Evolutionary conservation across 805 yeast species (phyloP), one percentile per base, ranked within the genome.

Genomic region (Maudiozyma serrabonitensis): DNA sequence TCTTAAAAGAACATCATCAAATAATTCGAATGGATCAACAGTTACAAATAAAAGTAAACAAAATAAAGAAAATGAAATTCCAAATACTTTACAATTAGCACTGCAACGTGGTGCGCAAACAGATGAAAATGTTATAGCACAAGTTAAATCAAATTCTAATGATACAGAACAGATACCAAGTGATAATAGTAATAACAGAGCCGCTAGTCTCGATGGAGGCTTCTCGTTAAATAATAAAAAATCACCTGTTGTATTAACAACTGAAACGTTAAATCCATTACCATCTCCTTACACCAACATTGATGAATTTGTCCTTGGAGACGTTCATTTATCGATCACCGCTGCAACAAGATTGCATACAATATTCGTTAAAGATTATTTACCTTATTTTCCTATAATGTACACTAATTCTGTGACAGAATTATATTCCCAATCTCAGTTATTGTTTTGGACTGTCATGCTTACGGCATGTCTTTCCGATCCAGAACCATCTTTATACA

Each of bases 401-500:
- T 75, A 81, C 28, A 80, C 95, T 0, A 70, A 75, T 42, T 75
- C 79, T 43, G 90, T 95, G 2, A 75, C 81, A 0, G 93, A 86
- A 61, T 74, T 90, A 19, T 87, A 87, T 64, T 76, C 84, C 16
- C 93, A 87, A 59, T 86, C 95, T 0, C 91, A 86, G 60, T 71
- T 89, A 21, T 70, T 90, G 46, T 90, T 90, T 62, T 90, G 97
- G 97, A 78, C 95, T 0, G 91, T 89, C 2, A 84, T 87, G 72
- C 71, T 87, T 43, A 87, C 95, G 0, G 95, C 96, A 0, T 81
- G 93, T 43, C 69, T 84, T 18, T 81, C 95, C 0, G 95, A 89
- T 57, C 91, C 95, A 0, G 91, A 86, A 45, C 96, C 97, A 3
- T 75, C 85, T 0, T 63, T 88, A 43, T 90, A 90, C 70, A 78